Evolutionary conservation across 2,329 filamentous ascomycete genomes (phyloP).

Genomic region (Neonectria ditissima): DNA sequence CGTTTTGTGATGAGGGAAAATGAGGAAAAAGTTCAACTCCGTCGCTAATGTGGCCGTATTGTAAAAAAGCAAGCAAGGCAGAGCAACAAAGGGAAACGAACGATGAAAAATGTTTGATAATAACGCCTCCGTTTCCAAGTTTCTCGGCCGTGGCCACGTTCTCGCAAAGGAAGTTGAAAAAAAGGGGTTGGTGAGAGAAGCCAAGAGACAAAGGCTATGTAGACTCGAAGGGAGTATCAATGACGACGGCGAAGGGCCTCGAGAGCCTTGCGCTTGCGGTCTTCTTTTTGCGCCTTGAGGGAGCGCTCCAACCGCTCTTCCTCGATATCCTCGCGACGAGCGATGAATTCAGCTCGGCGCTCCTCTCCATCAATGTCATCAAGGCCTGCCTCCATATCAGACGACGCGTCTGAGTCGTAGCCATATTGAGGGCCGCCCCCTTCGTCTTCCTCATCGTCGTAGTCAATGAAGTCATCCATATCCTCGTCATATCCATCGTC

Average conservation of each 20-base stretch:
- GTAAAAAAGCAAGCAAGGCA: slow-evolving; percentile 21
- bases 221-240: slow-evolving; percentile 25
- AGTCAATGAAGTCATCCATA: slow-evolving; percentile 71
- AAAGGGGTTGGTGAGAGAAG: not conserved
- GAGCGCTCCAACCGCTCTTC: slow-evolving; percentile 72
- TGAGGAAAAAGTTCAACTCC: slow-evolving; percentile 48
- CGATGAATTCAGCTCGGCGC: slow-evolving; percentile 68
- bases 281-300: slow-evolving; percentile 72
- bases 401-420: slow-evolving; percentile 74
- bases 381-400: slow-evolving; percentile 82
- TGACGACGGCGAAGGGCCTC: slow-evolving; percentile 51
- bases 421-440: slow-evolving; percentile 58
- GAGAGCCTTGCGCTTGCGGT: slow-evolving; percentile 58
- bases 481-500: slow-evolving; percentile 73
- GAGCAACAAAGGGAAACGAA: slow-evolving; percentile 13
- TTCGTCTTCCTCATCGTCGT: slow-evolving; percentile 67
- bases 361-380: slow-evolving; percentile 82
- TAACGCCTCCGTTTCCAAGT: slow-evolving; percentile 34
- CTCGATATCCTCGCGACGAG: slow-evolving; percentile 74
- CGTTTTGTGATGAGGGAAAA: slow-evolving; percentile 13
- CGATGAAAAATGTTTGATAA: slow-evolving; percentile 27
- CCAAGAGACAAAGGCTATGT: not conserved
- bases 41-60: slow-evolving; percentile 52
- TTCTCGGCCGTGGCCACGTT: slow-evolving; percentile 38
- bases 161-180: slow-evolving; percentile 16